Conservation (phyloP, 2,329 filamentous ascomycete genomes). For the Chaetomiaceae sp. region DNA sequence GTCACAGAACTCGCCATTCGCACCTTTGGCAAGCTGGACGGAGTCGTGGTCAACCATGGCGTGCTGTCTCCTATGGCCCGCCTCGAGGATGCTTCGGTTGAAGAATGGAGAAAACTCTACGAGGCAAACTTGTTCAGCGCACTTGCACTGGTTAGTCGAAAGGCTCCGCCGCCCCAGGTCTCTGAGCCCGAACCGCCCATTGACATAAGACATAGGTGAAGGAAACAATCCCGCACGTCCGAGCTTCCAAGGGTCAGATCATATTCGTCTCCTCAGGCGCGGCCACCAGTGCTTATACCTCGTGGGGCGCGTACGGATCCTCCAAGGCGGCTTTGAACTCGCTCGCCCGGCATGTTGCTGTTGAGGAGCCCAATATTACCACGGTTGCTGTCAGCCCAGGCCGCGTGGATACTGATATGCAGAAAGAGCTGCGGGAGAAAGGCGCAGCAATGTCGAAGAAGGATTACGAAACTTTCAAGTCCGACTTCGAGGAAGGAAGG, state of each 20-base stretch:
- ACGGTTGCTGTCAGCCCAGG: slow-evolving; percentile 71
- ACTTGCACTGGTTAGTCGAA: slow-evolving; percentile 60
- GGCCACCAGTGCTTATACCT: slow-evolving; percentile 55
- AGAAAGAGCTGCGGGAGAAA: slow-evolving; percentile 66
- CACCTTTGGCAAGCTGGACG: slow-evolving; percentile 69
- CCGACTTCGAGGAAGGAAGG: slow-evolving; percentile 62
- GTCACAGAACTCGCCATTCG: slow-evolving; percentile 60
- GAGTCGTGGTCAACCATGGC: slow-evolving; percentile 83
- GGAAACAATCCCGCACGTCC: slow-evolving; percentile 62
- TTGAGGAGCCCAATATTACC: slow-evolving; percentile 71
- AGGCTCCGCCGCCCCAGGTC: background rate
- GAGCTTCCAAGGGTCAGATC: slow-evolving; percentile 62
- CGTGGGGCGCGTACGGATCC: slow-evolving; percentile 77
- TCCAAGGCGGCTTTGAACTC: slow-evolving; percentile 82
- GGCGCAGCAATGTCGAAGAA: slow-evolving; percentile 44
- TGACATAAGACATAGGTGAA: slow-evolving; percentile 52
- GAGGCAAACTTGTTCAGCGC: slow-evolving; percentile 84
- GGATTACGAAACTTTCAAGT: slow-evolving; percentile 62
- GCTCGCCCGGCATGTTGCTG: slow-evolving; percentile 62
- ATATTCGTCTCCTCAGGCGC: slow-evolving; percentile 79
- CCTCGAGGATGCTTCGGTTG: slow-evolving; percentile 59
- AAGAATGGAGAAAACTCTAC: slow-evolving; percentile 70
- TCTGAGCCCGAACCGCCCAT: slow-evolving; percentile 17
- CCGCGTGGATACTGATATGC: slow-evolving; percentile 85
- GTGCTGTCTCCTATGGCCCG: slow-evolving; percentile 67